Evolutionary conservation across 2,329 filamentous ascomycete genomes (phyloP), one percentile per base, ranked within the genome.

Genomic region (Leptographium flavum): DNA sequence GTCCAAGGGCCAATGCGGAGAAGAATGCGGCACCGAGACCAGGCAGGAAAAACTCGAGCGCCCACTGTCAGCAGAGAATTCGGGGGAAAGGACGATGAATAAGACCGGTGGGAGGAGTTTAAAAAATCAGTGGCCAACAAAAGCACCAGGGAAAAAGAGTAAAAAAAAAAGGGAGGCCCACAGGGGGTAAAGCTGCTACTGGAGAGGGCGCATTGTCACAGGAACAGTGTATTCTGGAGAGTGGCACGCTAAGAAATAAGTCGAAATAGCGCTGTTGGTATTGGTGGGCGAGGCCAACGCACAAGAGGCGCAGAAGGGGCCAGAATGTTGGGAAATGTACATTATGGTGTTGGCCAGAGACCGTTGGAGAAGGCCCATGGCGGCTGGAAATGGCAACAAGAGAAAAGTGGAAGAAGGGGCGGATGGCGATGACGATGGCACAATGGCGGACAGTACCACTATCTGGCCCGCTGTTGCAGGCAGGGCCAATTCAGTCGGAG

Each of bases 241-340:
- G 11, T 37, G 35, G 22, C 5, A 23, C n/a, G 5, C n/a, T 17
- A 17, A 10, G 35, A 25, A 9, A 40, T 42, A 39, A 42, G 42
- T 42, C 14, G 31, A 38, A 47, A 47, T 47, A 47, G 46, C 46
- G 46, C 21, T 27, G 19, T 35, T 42, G 42, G 42, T 32, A 45
- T 42, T 47, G 45, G 45, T 17, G 36, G 31, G 13, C 7, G 23
- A 14, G 31, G 38, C 27, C 13, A 10, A 4, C 5, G 23, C 37
- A 30, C 23, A 39, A 23, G 5, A 30, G 8, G 27, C 28, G 22
- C 23, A 39, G 31, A 23, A n/a, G n/a, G n/a, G n/a, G n/a, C n/a
- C n/a, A n/a, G n/a, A n/a, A n/a, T n/a, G n/a, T n/a, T n/a, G n/a
- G n/a, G n/a, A n/a, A n/a, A n/a, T n/a, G n/a, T n/a, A n/a, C n/a